Evolutionary conservation across 1,139 yeast species (phyloP), one percentile per base, ranked within the genome.

Genomic region (Yueomyces sp.): DNA sequence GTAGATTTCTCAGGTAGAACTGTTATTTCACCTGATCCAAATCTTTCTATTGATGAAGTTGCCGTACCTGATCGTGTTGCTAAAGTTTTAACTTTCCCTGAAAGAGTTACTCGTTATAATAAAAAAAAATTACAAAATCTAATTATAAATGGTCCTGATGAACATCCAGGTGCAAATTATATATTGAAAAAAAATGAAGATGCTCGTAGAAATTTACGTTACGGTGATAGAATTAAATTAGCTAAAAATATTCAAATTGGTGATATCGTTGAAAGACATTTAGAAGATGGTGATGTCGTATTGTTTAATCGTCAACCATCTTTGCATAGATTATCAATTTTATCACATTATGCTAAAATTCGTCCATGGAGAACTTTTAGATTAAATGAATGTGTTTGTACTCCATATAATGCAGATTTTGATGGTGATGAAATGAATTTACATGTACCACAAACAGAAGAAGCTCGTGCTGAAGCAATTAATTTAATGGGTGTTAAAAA

Each of bases 381-480:
- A 53, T 73, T 93, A 54, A 93, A 93, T 59, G 99, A 93, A 65
- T 93, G 99, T 81, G 98, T 91, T 12, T 93, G 99, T 70, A 91
- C 98, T 0, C 98, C 98, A 1, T 93, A 91, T 66, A 93, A 93
- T 64, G 99, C 99, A 37, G 99, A 93, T 75, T 93, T 93, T 60
- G 99, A 93, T 65, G 99, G 99, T 64, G 99, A 93, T 66, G 99
- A 93, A 66, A 93, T 93, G 99, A 93, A 93, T 63, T 71, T 93
- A 60, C 99, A 93, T 60, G 98, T 93, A 38, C 98, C 98, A 2
- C 99, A 93, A 66, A 91, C 98, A 0, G 98, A 93, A 64, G 99
- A 93, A 64, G 98, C 98, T 1, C 72, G 98, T 53, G 95, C 98
- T 0, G 98, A 93, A 65, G 98, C 98, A 19, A 86, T 91, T 63